Base-by-base conservation (phyloP, 306 rosid species). In the Hippophae tibetana region DNA sequence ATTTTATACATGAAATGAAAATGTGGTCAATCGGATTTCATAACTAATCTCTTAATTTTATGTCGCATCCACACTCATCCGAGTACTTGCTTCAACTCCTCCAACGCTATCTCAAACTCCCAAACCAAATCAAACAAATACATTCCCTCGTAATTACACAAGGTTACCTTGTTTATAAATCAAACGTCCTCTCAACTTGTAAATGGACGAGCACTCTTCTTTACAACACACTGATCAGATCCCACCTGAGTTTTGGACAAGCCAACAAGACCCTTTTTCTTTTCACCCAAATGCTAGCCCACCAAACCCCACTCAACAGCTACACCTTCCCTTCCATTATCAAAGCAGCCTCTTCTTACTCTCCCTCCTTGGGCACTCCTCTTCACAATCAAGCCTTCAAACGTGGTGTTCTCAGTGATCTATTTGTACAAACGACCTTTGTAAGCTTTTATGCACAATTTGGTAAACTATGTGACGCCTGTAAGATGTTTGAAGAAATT, bases 401-500 rank as follows among this genome's bases (percentile, higher is more conserved):
- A 49, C 78, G 82, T 0, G 87, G 94, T 8, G 62, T 76, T 49
- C 52, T 76, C 31, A 11, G 27, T 27, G 94, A 86, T 68, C 85
- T 80, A 0, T 82, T 84, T 64, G 64, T 86, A 26, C 84, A 44
- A 38, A 84, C 97, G 1, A 72, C 97, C 26, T 72, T 86, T 11
- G 56, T 90, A 43, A 47, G 62, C 0, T 57, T 68, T 13, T 84
- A 84, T 41, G 77, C 74, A 0, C 38, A 45, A 57, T 45, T 62
- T 57, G 65, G 68, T 11, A 43, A 61, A 26, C 46, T 82, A 51
- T 55, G 5, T 38, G 43, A 59, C 68, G 94, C 94, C 1, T 56
- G 72, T 45, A 79, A 68, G 89, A 69, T 86, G 95, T 90, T 84
- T 40, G 90, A 78, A 18, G 97, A 90, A 77, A 66, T 90, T 64